These are phyloP conservation scores for Mortierella sp. DNA, from an alignment of 371 early-diverging fungal genomes.

Conservation along the genomic window DNA sequence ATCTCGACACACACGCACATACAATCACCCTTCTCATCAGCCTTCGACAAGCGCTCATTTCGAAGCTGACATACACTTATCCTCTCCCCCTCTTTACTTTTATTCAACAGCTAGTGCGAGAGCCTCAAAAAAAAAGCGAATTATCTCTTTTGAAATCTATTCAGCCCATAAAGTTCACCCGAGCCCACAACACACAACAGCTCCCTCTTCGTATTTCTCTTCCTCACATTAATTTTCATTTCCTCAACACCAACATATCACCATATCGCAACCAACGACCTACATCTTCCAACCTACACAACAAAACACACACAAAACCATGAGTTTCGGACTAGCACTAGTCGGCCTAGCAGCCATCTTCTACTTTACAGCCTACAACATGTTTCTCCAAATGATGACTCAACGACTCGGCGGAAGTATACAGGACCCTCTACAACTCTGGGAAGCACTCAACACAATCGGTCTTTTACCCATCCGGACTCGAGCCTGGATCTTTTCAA, in stretches of 20 bases:
- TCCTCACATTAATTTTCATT: background rate
- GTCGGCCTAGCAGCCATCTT: constrained; percentile 20
- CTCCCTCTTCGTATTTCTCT: no score
- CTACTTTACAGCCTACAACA: constrained; percentile 17
- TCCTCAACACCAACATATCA: background rate
- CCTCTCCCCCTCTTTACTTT: background rate
- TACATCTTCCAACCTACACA: background rate
- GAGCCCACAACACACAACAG: background rate
- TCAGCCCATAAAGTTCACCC: background rate
- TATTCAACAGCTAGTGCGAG: background rate
- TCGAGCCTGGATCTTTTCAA: constrained; percentile 52
- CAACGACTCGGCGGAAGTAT: constrained; percentile 33
- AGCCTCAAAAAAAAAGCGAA: background rate
- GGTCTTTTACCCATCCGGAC: constrained; percentile 45
- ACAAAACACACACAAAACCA: background rate
- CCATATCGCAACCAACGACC: background rate
- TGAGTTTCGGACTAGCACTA: constrained; percentile 29
- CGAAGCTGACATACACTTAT: background rate
- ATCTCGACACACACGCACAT: no score
- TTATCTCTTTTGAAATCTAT: background rate
- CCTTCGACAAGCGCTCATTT: background rate
- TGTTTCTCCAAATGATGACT: constrained; percentile 28
- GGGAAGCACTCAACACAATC: constrained; percentile 36
- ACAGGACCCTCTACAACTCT: constrained; percentile 47
- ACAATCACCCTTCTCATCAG: background rate